Evolutionary conservation across 2,329 filamentous ascomycete species (phyloP).

Genomic region (Dothideomycetidae sp.): DNA sequence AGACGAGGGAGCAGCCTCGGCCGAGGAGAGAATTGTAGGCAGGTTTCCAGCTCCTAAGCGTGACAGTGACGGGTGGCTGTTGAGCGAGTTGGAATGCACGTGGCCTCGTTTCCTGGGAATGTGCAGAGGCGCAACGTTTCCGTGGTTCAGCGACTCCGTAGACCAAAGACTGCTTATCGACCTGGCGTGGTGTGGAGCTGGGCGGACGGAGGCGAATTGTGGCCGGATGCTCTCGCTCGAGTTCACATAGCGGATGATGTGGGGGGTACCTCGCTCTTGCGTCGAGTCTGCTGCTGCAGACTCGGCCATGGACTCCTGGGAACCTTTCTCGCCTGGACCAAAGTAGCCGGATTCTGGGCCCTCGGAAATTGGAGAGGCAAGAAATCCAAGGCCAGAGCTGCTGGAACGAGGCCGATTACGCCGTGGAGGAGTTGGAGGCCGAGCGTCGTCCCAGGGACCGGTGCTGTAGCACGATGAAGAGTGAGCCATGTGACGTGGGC

Average conservation of each 20-base stretch:
- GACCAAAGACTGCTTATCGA: slow-evolving; percentile 12
- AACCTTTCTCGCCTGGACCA: slow-evolving; percentile 1
- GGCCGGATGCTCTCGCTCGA: slow-evolving; percentile 10
- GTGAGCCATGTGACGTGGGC: slow-evolving; percentile 6
- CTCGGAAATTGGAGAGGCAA: slow-evolving; percentile 7
- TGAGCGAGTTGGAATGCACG: slow-evolving; percentile 11
- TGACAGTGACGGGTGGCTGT: slow-evolving; percentile 4
- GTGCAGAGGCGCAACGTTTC: slow-evolving; percentile 19
- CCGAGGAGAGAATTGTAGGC: slow-evolving; percentile 25
- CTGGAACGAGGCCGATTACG: slow-evolving; percentile 2
- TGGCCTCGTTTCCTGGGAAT: slow-evolving; percentile 20
- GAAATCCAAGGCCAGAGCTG: slow-evolving; percentile 7
- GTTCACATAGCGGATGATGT: slow-evolving; percentile 11
- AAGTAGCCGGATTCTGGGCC: not conserved
- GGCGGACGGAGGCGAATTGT: slow-evolving; percentile 11
- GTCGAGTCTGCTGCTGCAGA: slow-evolving; percentile 9
- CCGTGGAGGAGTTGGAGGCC: slow-evolving; percentile 1
- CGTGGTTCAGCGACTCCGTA: slow-evolving; percentile 13
- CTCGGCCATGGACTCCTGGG: slow-evolving; percentile 7
- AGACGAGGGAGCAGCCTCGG: slow-evolving; percentile 10
- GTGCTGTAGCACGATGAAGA: slow-evolving; percentile 8
- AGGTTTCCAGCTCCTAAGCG: slow-evolving; percentile 14
- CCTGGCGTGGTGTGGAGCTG: slow-evolving; percentile 10
- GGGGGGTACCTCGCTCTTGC: slow-evolving; percentile 8
- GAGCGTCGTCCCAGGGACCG: slow-evolving; percentile 1